phyloP scores from a whole-genome alignment of 2,329 filamentous ascomycete species.

The Botrytis pseudocinerea region DNA sequence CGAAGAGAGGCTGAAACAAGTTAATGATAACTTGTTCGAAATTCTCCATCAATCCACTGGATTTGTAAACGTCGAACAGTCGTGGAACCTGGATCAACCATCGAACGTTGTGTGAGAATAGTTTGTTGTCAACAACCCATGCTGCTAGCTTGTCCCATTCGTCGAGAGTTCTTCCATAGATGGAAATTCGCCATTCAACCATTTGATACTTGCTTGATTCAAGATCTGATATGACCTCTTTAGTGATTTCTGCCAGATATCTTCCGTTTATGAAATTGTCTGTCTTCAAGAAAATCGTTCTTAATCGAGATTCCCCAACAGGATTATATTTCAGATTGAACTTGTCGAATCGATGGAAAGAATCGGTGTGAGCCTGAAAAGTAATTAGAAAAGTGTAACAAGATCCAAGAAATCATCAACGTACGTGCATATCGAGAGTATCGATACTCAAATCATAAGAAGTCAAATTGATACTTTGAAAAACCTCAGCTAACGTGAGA shows the following conservation, averaged over 20 bases:
- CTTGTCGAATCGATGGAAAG: slow-evolving; percentile 98
- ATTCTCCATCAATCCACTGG: slow-evolving; percentile 78
- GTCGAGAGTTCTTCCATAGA: slow-evolving; percentile 87
- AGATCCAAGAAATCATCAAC: slow-evolving; percentile 41
- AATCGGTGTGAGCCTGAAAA: slow-evolving; percentile 83
- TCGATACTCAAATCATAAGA: slow-evolving; percentile 98
- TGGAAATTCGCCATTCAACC: slow-evolving; percentile 98
- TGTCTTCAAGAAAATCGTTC: slow-evolving; percentile 98
- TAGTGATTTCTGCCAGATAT: slow-evolving; percentile 95
- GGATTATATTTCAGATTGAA: slow-evolving; percentile 99
- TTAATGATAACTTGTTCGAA: slow-evolving; percentile 91
- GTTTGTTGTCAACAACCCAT: slow-evolving; percentile 97
- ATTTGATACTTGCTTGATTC: slow-evolving; percentile 99
- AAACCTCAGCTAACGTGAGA: slow-evolving; percentile 88
- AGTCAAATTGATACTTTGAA: slow-evolving; percentile 94
- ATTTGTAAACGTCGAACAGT: slow-evolving; percentile 94
- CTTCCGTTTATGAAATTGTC: slow-evolving; percentile 97
- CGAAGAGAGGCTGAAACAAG: slow-evolving; percentile 89
- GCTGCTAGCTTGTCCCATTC: slow-evolving; percentile 98
- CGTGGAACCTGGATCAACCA: slow-evolving; percentile 97
- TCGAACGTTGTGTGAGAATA: slow-evolving; percentile 95
- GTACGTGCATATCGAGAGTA: slow-evolving; percentile 95
- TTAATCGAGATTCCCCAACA: slow-evolving; percentile 87
- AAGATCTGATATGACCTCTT: slow-evolving; percentile 94
- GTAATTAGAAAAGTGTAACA: slow-evolving; percentile 25